Evolutionary conservation across 2,329 filamentous ascomycete genomes (phyloP), one percentile per base, ranked within the genome.

Genomic region (Dactylonectria estremocensis): DNA sequence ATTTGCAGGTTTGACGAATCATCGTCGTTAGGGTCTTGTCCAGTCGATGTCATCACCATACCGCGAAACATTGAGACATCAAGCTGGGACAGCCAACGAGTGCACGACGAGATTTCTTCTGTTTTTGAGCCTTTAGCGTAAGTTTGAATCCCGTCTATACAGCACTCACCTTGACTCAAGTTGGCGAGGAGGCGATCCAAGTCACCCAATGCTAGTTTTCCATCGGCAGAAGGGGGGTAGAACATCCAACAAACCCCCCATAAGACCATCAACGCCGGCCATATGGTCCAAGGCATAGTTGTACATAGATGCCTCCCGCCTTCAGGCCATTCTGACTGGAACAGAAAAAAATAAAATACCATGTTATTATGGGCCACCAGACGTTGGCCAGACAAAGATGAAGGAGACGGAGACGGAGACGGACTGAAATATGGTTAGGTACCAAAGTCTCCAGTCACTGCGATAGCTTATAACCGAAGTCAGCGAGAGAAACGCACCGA

Each of bases 241-340:
- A 61, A 61, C 58, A 61, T 61, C 58, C 58, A 61, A 18, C 58
- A 61, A 9, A 61, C 58, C 4, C 49, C 58, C 58, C 58, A 61
- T 13, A 61, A 22, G 1, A 61, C 49, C 2, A 22, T 5, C 11
- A 61, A 31, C 14, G 49, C 13, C 8, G 49, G 58, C 58, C 49
- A 61, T 8, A 54, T 54, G 2, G 48, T 61, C 58, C 49, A 54
- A 10, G 58, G 58, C 58, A 61, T 61, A 5, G 49, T 61, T 18
- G 58, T 61, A 8, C 58, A 61, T 2, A 28, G 53, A 31, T 56
- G 45, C 28, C 45, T 46, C 45, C 4, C 10, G 3, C 18, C 45
- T 1, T 16, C 18, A 3, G 45, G 45, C 20, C 20, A 46, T 46
- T 46, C 6, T 1, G 45, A 46, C 20, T 14, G 10, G 14, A 9